These are phyloP conservation scores for Colletotrichum limetticola DNA, from an alignment of 2,329 filamentous ascomycete genomes.

Conservation along the genomic window DNA sequence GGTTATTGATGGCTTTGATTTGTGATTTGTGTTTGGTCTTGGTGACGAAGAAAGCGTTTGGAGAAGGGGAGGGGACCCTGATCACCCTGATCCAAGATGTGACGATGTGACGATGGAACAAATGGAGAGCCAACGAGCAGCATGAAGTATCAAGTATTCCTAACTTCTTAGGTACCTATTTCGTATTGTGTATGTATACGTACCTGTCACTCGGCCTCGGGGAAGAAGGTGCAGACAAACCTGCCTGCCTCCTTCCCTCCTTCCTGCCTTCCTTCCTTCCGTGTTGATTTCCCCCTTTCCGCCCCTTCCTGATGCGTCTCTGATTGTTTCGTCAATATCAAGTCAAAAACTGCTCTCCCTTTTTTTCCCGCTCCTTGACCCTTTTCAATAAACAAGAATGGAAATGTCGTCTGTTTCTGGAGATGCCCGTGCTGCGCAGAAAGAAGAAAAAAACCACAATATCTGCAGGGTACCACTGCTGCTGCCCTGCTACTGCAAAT, in stretches of 20 bases:
- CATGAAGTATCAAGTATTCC: background rate
- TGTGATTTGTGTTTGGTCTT: background rate
- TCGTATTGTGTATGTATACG: too few species aligned
- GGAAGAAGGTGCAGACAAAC: background rate
- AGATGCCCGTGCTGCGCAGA: slow-evolving; percentile 2
- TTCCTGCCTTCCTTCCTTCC: background rate
- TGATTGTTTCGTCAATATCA: background rate
- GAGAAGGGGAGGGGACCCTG: background rate
- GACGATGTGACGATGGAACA: background rate
- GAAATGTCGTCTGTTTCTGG: slow-evolving; percentile 19
- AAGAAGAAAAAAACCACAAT: background rate
- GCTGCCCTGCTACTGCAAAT: background rate
- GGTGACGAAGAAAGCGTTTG: background rate
- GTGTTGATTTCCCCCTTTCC: background rate
- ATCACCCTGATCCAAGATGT: background rate
- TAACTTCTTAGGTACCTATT: background rate
- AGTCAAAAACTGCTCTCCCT: background rate
- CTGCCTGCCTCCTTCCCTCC: background rate
- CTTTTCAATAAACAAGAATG: background rate
- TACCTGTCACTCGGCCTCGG: background rate
- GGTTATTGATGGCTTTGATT: background rate
- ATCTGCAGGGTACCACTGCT: slow-evolving; percentile 3
- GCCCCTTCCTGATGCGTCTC: background rate
- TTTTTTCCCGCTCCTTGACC: background rate
- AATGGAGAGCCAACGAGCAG: background rate